Base-by-base conservation (phyloP, 2,329 filamentous ascomycete genomes). In the Xylaria sp. region DNA sequence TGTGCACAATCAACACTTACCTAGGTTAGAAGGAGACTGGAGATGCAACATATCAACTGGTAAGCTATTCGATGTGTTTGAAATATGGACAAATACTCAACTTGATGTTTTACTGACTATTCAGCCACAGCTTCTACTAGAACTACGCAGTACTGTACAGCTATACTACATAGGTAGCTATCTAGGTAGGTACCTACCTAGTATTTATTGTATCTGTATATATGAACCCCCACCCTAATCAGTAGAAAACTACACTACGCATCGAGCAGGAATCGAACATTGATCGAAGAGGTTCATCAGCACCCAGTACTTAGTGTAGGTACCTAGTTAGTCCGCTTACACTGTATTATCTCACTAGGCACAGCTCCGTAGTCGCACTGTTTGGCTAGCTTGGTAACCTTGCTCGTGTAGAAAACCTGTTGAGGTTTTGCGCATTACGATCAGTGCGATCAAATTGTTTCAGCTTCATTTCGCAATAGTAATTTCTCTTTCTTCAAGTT, bases 321-420 rank as follows among this genome's bases (percentile, higher is more conserved):
- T 25, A 38, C 9, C 25, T 42, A 20, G 17, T n/a, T 42, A 42
- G 20, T 39, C 11, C 9, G 51, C 36, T 53, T 45, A 60, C 63
- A 61, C 57, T 65, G 56, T 60, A 56, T 61, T 53, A 57, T 66
- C 63, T 61, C n/a, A 27, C 50, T 25, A 44, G 27, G n/a, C n/a
- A n/a, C 36, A 42, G 44, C 50, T 29, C 38, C 11, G 38, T 25
- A 44, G 29, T 56, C 42, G 56, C 44, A 61, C 55, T 49, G 49
- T 55, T 13, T 15, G 42, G 22, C 20, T 25, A 44, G 20, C 45
- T 45, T 56, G 11, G 11, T 47, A 20, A 33, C 7, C 44, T 47
- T 47, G 22, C 44, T 47, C 20, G 44, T 15, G 22, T 27, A n/a
- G 47, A n/a, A 31, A 7, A 51, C 4, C n/a, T 51, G 47, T 51